A percentile compares a stretch with the other conserved stretches of the same genome.
Conservation (phyloP, 805 yeast genomes). For the Barnettozyma populi region DNA sequence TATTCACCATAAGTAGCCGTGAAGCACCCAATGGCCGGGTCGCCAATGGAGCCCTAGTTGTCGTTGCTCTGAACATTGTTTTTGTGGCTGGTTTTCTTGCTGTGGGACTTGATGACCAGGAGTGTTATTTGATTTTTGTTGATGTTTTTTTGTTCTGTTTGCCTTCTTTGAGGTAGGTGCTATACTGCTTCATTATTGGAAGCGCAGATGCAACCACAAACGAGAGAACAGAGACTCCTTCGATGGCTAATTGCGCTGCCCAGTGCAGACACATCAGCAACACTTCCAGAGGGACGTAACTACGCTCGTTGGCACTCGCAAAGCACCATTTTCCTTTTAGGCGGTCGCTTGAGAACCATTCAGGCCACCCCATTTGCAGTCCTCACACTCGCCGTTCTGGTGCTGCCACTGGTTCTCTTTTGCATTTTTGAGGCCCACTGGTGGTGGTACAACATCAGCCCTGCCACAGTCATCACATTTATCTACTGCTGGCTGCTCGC, state of each 20-base stretch:
- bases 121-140: background rate
- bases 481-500: slow-evolving; percentile 52
- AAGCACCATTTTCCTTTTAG: slow-evolving; percentile 48
- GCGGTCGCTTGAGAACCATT: slow-evolving; percentile 55
- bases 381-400: slow-evolving; percentile 28
- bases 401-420: slow-evolving; percentile 49
- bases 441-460: slow-evolving; percentile 52
- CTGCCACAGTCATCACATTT: slow-evolving; percentile 51
- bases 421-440: slow-evolving; percentile 47
- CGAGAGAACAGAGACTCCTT: slow-evolving; percentile 9
- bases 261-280: background rate
- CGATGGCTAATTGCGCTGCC: slow-evolving; percentile 24
- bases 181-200: too few species aligned
- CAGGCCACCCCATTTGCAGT: slow-evolving; percentile 36
- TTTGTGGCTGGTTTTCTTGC: background rate
- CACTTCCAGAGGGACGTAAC: slow-evolving; percentile 22
- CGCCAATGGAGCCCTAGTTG: background rate
- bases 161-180: too few species aligned
- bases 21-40: background rate
- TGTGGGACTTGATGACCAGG: background rate
- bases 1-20: background rate
- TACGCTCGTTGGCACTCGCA: slow-evolving; percentile 39
- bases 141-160: too few species aligned
- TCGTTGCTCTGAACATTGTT: background rate
- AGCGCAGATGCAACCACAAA: background rate